A percentile compares a stretch with the other conserved stretches of the same genome.
Conservation (phyloP, 305 asterid genomes). For the Fraxinus greggii region DNA sequence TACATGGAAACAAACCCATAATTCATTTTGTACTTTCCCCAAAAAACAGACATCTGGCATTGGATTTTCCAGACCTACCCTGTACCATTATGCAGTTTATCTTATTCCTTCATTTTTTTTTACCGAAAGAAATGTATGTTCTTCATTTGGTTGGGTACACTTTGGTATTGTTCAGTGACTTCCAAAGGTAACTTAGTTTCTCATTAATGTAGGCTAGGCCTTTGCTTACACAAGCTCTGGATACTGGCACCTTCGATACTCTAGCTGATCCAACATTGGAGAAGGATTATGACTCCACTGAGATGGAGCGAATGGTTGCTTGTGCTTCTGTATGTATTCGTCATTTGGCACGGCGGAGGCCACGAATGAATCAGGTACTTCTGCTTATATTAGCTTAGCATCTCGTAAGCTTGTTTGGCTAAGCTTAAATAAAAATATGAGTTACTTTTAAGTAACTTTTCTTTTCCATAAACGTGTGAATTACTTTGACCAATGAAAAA, state of each 20-base stretch:
- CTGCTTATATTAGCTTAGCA: neutral
- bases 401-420: neutral
- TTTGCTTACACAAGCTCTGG: conserved; percentile 68
- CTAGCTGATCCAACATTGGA: conserved; percentile 72
- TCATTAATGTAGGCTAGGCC: conserved; percentile 69
- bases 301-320: conserved; percentile 76
- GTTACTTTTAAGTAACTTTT: neutral
- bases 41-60: neutral
- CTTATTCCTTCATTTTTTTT: neutral
- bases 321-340: conserved; percentile 84
- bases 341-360: conserved; percentile 82
- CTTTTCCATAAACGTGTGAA: neutral
- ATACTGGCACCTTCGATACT: conserved; percentile 47
- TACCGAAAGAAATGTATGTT: neutral
- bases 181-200: neutral
- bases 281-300: conserved; percentile 47
- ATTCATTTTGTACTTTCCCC: conserved; percentile 1
- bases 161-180: neutral
- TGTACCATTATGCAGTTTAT: neutral
- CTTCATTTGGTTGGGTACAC: conserved; percentile 1
- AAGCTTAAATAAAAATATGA: neutral
- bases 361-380: conserved; percentile 70
- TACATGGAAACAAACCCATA: neutral
- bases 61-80: neutral
- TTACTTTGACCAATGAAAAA: neutral